Conservation (phyloP, 768 basidiomycete genomes). For the Amanita thiersii region DNA sequence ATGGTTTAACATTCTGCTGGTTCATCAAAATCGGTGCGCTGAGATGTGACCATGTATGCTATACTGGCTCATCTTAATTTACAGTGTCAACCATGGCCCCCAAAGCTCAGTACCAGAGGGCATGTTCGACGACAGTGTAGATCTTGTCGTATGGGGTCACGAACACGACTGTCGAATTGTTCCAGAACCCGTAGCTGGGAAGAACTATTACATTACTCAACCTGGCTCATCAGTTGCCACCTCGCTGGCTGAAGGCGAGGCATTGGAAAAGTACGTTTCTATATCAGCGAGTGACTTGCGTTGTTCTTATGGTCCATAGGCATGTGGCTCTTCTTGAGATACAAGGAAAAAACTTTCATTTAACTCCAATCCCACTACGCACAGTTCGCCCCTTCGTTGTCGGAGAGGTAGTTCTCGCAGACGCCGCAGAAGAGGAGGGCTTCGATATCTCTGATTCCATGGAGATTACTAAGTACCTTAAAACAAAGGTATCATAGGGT, state of each 20-base stretch:
- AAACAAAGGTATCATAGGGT: conserved; percentile 41
- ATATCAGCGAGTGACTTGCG: neutral
- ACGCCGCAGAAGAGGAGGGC: conserved; percentile 69
- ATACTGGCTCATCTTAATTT: conserved; percentile 1
- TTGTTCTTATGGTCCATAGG: conserved; percentile 31
- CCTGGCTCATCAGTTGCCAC: conserved; percentile 96
- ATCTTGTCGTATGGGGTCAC: conserved; percentile 97
- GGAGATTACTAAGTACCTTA: conserved; percentile 75
- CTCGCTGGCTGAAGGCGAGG: conserved; percentile 87
- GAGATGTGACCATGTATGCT: neutral
- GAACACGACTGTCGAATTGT: conserved; percentile 95
- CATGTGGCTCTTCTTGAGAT: conserved; percentile 88
- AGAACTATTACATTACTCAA: conserved; percentile 87
- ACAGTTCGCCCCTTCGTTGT: conserved; percentile 94
- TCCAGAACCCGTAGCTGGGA: conserved; percentile 87
- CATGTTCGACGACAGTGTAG: conserved; percentile 92
- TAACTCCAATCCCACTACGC: conserved; percentile 80
- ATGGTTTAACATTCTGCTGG: conserved; percentile 91
- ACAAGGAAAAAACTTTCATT: conserved; percentile 79
- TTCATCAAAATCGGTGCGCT: conserved; percentile 92
- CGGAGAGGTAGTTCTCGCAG: conserved; percentile 69
- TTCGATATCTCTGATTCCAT: conserved; percentile 77
- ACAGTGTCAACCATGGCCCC: conserved; percentile 88
- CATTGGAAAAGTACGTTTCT: conserved; percentile 71
- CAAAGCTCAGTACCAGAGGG: conserved; percentile 94